Conservation (phyloP, 2,329 filamentous ascomycete genomes). For the Blastomyces emzantsi region DNA sequence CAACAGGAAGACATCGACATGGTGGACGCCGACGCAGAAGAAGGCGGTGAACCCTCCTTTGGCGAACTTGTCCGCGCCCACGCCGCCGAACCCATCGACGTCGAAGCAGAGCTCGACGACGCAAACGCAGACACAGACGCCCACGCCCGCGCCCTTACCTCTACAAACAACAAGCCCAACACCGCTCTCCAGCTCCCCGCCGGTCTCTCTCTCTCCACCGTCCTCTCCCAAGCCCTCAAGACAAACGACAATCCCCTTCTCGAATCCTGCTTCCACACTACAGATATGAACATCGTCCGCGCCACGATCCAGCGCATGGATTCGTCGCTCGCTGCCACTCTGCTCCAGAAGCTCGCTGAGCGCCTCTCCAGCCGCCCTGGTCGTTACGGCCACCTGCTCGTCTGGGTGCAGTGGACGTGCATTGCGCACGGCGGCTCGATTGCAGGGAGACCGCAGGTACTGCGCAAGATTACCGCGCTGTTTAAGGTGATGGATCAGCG, state of each 20-base stretch:
- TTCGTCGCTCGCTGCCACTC: conserved; percentile 65
- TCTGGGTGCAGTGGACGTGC: conserved; percentile 93
- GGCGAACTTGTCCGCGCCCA: conserved; percentile 70
- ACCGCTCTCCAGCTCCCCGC: conserved; percentile 50
- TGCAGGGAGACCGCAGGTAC: conserved; percentile 72
- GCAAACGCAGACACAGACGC: conserved; percentile 29
- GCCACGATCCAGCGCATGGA: conserved; percentile 86
- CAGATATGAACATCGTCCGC: conserved; percentile 66
- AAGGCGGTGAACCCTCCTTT: conserved; percentile 58
- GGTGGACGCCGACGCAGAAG: conserved; percentile 36
- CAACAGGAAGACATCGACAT: conserved; percentile 26
- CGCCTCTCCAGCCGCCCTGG: conserved; percentile 80
- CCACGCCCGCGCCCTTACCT: conserved; percentile 32
- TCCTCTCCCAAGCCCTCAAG: conserved; percentile 85
- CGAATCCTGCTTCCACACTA: conserved; percentile 81
- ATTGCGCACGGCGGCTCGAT: conserved; percentile 87
- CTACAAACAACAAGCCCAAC: conserved; percentile 31
- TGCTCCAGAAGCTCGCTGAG: conserved; percentile 78
- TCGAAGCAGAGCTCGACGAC: conserved; percentile 46
- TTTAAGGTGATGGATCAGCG: conserved; percentile 84
- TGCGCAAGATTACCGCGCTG: conserved; percentile 66
- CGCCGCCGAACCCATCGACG: conserved; percentile 66
- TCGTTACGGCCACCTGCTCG: conserved; percentile 79
- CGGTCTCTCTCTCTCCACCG: conserved; percentile 75
- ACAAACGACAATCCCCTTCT: conserved; percentile 86